Evolutionary conservation across 257 asterid species (phyloP).

Genomic region (Lavandula angustifolia): DNA sequence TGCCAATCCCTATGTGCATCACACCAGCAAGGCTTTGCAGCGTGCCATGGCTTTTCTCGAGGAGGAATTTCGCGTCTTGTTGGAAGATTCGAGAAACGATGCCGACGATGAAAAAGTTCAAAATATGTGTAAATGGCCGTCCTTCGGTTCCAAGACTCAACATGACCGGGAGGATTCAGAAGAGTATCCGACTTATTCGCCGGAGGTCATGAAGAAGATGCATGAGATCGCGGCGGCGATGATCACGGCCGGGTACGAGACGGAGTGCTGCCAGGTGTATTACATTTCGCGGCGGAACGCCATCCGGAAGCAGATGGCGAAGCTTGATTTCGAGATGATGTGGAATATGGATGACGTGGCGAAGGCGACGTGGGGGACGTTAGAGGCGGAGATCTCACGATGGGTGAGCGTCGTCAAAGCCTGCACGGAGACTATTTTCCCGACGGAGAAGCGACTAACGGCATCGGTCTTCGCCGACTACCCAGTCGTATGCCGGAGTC

Average conservation of each 20-base stretch:
- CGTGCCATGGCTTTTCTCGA: conserved; percentile 76
- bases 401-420: conserved; percentile 60
- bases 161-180: conserved; percentile 30
- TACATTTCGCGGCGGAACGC: conserved; percentile 58
- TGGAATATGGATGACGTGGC: conserved; percentile 69
- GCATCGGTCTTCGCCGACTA: conserved; percentile 50
- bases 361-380: conserved; percentile 64
- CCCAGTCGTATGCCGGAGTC: conserved; percentile 37
- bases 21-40: conserved; percentile 57
- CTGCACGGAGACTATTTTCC: conserved; percentile 53
- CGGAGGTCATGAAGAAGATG: conserved; percentile 46
- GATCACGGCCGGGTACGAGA: conserved; percentile 74
- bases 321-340: conserved; percentile 55
- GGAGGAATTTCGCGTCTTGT: conserved; percentile 56
- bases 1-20: conserved; percentile 43
- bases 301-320: conserved; percentile 49
- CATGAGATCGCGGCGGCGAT: conserved; percentile 53
- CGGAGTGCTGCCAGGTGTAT: conserved; percentile 69
- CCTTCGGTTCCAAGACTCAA: conserved; percentile 35
- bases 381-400: conserved; percentile 64
- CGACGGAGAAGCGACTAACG: conserved; percentile 57
- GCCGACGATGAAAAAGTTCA: not conserved
- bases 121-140: conserved; percentile 26
- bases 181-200: conserved; percentile 49
- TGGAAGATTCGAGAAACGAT: conserved; percentile 48